These are phyloP conservation scores for Eucalyptus cloeziana DNA, from an alignment of 345 rosid species.

Conservation along the genomic window DNA sequence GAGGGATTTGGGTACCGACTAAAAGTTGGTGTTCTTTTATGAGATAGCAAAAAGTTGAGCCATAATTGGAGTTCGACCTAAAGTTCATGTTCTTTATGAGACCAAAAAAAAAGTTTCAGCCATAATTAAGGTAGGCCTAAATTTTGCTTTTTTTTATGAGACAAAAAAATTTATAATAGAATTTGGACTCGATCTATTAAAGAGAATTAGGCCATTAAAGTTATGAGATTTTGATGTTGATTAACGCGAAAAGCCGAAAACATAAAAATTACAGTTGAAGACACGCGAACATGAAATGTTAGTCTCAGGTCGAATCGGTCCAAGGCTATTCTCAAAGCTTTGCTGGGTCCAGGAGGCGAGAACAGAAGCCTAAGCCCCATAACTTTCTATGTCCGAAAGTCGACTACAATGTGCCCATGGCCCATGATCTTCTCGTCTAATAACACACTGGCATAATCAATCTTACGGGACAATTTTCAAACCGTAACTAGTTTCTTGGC, in stretches of 20 bases:
- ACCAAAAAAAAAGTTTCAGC: not conserved
- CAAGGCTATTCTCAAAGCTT: not conserved
- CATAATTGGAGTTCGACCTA: not conserved
- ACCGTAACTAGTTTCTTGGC: not conserved
- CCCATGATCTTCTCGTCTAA: not conserved
- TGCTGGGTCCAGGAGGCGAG: not conserved
- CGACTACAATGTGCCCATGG: not conserved
- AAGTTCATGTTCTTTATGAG: not conserved
- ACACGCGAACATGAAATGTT: not conserved
- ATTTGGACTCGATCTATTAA: too few species aligned
- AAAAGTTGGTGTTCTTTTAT: not conserved
- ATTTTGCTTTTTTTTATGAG: not conserved
- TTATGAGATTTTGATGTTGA: not conserved
- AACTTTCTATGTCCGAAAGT: not conserved
- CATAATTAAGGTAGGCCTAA: not conserved
- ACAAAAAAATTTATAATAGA: not conserved
- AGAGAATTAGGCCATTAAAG: too few species aligned
- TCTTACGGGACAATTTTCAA: not conserved
- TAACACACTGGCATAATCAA: not conserved
- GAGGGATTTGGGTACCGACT: rapidly evolving
- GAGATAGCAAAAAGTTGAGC: not conserved
- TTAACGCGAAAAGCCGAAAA: not conserved
- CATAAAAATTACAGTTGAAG: not conserved
- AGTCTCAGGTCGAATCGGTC: not conserved
- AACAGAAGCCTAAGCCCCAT: not conserved